These are phyloP conservation scores for Fusarium sp. DNA, from an alignment of 2,329 filamentous ascomycete species.

Conservation along the genomic window DNA sequence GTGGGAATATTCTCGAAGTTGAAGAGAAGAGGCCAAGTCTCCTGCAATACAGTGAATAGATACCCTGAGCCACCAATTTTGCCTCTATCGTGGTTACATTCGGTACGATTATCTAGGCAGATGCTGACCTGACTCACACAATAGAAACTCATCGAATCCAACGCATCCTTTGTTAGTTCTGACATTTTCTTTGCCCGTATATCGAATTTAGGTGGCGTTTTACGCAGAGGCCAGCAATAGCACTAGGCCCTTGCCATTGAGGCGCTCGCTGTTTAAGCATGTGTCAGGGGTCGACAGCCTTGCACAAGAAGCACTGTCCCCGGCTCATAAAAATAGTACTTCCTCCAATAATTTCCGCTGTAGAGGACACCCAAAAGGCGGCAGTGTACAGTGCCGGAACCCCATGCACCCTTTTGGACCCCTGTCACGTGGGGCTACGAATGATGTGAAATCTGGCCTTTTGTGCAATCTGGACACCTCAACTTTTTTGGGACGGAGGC, in stretches of 20 bases:
- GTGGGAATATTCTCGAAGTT: slow-evolving; percentile 51
- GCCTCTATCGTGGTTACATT: slow-evolving; percentile 8
- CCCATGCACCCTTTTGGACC: slow-evolving; percentile 31
- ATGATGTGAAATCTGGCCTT: slow-evolving; percentile 66
- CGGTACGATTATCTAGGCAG: slow-evolving; percentile 2
- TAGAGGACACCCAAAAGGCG: slow-evolving; percentile 27
- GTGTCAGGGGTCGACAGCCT: slow-evolving; percentile 39
- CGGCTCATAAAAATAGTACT: slow-evolving; percentile 8
- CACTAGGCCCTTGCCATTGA: slow-evolving; percentile 14
- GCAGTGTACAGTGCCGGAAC: slow-evolving; percentile 40
- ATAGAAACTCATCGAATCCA: slow-evolving; percentile 36
- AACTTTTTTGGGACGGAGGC: slow-evolving; percentile 53
- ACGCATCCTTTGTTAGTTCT: slow-evolving; percentile 10
- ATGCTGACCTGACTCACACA: slow-evolving; percentile 34
- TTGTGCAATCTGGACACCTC: slow-evolving; percentile 63
- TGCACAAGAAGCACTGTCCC: slow-evolving; percentile 39
- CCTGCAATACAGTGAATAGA: background rate
- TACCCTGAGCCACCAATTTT: background rate
- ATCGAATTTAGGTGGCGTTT: slow-evolving; percentile 26
- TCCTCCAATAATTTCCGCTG: background rate
- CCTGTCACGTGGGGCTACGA: slow-evolving; percentile 54
- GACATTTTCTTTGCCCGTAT: slow-evolving; percentile 10
- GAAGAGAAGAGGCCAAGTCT: slow-evolving; percentile 46
- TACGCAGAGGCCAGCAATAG: slow-evolving; percentile 16
- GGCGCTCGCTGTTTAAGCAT: slow-evolving; percentile 30